Conservation (phyloP, 2,329 filamentous ascomycete genomes). For the Simplicillium aogashimaense region DNA sequence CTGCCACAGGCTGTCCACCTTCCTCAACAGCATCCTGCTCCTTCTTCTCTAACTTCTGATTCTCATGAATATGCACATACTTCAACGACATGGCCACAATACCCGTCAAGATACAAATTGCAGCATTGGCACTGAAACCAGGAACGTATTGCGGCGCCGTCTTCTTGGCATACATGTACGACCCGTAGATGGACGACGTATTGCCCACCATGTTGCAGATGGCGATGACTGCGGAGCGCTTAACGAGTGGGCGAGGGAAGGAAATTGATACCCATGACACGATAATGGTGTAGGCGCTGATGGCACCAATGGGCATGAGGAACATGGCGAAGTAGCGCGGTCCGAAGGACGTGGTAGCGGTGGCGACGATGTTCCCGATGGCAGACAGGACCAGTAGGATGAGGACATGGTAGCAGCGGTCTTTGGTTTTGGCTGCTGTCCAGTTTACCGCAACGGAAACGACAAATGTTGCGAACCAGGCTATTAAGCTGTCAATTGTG, state of each 20-base stretch:
- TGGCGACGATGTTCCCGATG: constrained; percentile 45
- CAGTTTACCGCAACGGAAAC: constrained; percentile 44
- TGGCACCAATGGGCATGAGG: constrained; percentile 45
- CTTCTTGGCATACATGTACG: constrained; percentile 34
- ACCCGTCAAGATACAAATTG: constrained; percentile 51
- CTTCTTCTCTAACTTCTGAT: constrained; percentile 42
- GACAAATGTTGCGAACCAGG: constrained; percentile 37
- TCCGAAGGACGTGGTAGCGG: constrained; percentile 35
- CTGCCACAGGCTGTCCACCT: neutral
- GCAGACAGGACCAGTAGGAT: constrained; percentile 39
- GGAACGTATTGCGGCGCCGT: constrained; percentile 33
- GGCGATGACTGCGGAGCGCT: constrained; percentile 55
- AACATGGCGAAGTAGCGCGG: constrained; percentile 55
- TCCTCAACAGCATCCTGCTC: constrained; percentile 9
- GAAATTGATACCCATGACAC: constrained; percentile 62
- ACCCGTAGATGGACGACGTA: constrained; percentile 35
- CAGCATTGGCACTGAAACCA: constrained; percentile 51
- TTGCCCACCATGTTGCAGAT: constrained; percentile 61
- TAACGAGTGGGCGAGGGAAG: constrained; percentile 57
- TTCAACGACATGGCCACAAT: constrained; percentile 42
- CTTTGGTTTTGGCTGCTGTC: constrained; percentile 40
- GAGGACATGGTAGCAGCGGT: constrained; percentile 48
- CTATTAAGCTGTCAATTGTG: neutral
- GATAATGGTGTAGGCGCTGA: constrained; percentile 44
- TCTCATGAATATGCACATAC: constrained; percentile 47